phyloP scores from a whole-genome alignment of 192 early-diverging fungal species.

The Chytriomyces confervae region DNA sequence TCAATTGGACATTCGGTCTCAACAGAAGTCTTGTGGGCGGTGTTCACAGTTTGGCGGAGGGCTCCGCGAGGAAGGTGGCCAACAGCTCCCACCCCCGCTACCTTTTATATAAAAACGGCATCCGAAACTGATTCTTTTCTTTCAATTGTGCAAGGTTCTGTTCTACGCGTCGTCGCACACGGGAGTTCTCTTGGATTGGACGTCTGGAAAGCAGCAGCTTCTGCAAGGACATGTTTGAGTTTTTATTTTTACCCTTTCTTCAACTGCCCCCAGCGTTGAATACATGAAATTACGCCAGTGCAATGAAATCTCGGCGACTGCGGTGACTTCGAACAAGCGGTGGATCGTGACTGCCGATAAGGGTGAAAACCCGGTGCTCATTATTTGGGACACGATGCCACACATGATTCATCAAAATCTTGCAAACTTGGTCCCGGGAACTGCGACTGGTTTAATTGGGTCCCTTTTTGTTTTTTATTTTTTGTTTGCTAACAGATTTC shows the following conservation, averaged over 20 bases:
- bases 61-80: constrained; percentile 32
- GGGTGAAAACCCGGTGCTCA: constrained; percentile 54
- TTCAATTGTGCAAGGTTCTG: constrained; percentile 39
- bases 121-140: constrained; percentile 5
- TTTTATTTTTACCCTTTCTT: constrained; percentile 10
- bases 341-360: constrained; percentile 63
- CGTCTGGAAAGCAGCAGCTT: constrained; percentile 50
- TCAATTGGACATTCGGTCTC: constrained; percentile 58
- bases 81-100: background rate
- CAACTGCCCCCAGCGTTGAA: background rate
- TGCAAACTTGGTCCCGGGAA: constrained; percentile 25
- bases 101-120: background rate
- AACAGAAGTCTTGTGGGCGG: constrained; percentile 44
- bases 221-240: constrained; percentile 61
- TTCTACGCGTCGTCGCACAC: constrained; percentile 62
- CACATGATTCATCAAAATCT: constrained; percentile 31
- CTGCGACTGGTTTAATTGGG: background rate
- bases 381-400: constrained; percentile 62
- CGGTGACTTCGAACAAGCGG: constrained; percentile 48
- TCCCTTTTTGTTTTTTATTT: background rate
- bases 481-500: background rate
- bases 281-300: constrained; percentile 24
- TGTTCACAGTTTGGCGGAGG: constrained; percentile 45
- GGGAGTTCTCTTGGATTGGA: constrained; percentile 60
- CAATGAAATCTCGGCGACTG: constrained; percentile 52